These are phyloP conservation scores for Biscogniauxia sp. DNA, from an alignment of 2,329 filamentous ascomycete genomes.

Conservation along the genomic window DNA sequence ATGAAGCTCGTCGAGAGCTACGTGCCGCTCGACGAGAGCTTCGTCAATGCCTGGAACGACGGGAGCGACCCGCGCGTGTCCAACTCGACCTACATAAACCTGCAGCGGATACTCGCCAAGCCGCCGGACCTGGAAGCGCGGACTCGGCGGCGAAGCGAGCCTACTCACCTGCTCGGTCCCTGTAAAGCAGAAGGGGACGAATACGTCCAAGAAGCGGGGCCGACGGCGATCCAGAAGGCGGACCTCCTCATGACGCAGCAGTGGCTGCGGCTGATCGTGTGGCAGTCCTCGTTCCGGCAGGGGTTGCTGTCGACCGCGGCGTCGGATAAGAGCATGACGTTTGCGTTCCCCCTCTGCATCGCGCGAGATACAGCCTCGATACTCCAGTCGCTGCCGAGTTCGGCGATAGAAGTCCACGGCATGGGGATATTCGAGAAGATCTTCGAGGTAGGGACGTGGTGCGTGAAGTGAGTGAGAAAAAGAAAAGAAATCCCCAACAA, in stretches of 20 bases:
- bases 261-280: slow-evolving; percentile 69
- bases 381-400: slow-evolving; percentile 39
- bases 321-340: slow-evolving; percentile 58
- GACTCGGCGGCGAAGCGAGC: slow-evolving; percentile 15
- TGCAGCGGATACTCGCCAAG: slow-evolving; percentile 35
- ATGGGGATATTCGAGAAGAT: slow-evolving; percentile 51
- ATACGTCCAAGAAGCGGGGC: slow-evolving; percentile 43
- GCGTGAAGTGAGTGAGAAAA: slow-evolving; percentile 29
- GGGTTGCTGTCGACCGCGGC: slow-evolving; percentile 60
- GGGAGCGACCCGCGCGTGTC: slow-evolving; percentile 39
- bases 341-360: slow-evolving; percentile 61
- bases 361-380: slow-evolving; percentile 53
- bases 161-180: not conserved
- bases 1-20: slow-evolving; percentile 60
- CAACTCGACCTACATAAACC: slow-evolving; percentile 34
- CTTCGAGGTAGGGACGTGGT: slow-evolving; percentile 46
- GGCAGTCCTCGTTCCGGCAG: slow-evolving; percentile 67
- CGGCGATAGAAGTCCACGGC: slow-evolving; percentile 45
- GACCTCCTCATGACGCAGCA: slow-evolving; percentile 69
- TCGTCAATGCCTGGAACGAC: slow-evolving; percentile 64
- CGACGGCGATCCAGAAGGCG: slow-evolving; percentile 65
- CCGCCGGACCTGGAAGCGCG: slow-evolving; percentile 32
- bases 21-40: slow-evolving; percentile 61
- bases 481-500: too few species aligned
- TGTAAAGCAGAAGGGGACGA: not conserved